A percentile compares a stretch with the other conserved stretches of the same genome.
Evolutionary conservation across 441 rosid species (phyloP).

Genomic region (Heliophila coronopifolia): DNA sequence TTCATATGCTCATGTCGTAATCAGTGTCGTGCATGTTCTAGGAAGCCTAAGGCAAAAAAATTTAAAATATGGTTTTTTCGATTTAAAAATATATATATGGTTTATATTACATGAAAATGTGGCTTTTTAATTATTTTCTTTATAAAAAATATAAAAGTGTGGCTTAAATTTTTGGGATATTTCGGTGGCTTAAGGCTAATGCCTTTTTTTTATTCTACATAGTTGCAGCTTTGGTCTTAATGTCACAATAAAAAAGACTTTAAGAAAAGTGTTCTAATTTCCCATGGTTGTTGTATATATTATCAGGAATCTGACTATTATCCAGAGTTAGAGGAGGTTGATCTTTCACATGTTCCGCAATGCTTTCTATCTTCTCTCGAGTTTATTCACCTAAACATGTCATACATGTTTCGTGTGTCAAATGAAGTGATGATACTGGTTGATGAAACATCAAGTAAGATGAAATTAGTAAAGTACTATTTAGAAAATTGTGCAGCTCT

Average conservation of each 20-base stretch:
- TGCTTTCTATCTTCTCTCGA: constrained; percentile 20
- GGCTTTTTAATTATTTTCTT: no score
- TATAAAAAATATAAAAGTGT: no score
- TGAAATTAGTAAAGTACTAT: constrained; percentile 23
- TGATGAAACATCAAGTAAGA: constrained; percentile 11
- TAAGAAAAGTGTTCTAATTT: neutral
- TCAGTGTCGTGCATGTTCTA: no score
- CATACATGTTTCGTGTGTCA: neutral
- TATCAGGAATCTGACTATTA: constrained; percentile 12
- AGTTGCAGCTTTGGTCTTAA: no score
- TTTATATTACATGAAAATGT: no score
- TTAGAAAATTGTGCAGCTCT: constrained; percentile 17
- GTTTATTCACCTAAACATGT: constrained; percentile 10
- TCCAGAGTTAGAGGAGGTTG: neutral
- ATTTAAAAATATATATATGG: no score
- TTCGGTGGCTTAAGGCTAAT: no score
- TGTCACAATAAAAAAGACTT: neutral
- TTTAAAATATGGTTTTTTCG: no score
- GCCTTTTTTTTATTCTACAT: no score
- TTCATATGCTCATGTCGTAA: constrained; percentile 3
- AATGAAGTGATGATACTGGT: neutral
- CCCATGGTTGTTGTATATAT: neutral
- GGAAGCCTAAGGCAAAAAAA: no score
- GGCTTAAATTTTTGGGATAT: no score
- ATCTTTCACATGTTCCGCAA: constrained; percentile 11